Percentiles rank a stretch among this genome's conserved stretches.
These are phyloP conservation scores for Sporothrix sp. DNA, from an alignment of 2,329 filamentous ascomycete genomes.

Conservation along the genomic window DNA sequence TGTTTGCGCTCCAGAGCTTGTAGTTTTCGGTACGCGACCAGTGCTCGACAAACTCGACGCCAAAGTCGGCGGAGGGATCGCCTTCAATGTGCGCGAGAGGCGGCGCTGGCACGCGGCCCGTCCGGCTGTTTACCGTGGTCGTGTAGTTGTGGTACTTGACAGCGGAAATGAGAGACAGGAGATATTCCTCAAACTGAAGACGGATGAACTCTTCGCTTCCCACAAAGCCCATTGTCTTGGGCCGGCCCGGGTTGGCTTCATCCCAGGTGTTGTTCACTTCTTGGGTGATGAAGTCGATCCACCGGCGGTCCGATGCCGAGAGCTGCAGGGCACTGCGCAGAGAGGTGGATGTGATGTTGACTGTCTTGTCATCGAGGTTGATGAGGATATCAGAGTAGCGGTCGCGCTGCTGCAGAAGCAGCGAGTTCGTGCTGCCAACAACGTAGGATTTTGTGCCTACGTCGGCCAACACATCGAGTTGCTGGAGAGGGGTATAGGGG, in stretches of 20 bases:
- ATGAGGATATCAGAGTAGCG: constrained; percentile 94
- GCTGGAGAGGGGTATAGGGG: constrained; percentile 91
- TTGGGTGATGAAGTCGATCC: constrained; percentile 93
- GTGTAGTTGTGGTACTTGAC: constrained; percentile 80
- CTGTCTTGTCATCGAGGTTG: constrained; percentile 81
- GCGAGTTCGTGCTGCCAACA: constrained; percentile 90
- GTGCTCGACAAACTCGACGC: constrained; percentile 70
- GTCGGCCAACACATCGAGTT: constrained; percentile 83
- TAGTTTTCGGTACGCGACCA: constrained; percentile 90
- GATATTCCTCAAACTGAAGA: constrained; percentile 93
- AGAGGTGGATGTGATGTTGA: constrained; percentile 74
- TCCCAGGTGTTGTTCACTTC: constrained; percentile 97
- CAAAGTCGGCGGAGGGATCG: constrained; percentile 78
- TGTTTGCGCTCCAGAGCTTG: constrained; percentile 70
- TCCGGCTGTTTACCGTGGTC: constrained; percentile 47
- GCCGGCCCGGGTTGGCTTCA: constrained; percentile 73
- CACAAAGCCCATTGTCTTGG: constrained; percentile 90
- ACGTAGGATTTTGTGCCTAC: constrained; percentile 94
- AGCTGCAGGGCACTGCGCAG: constrained; percentile 66
- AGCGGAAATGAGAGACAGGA: constrained; percentile 76
- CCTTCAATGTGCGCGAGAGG: constrained; percentile 61
- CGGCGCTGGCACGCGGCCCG: constrained; percentile 22
- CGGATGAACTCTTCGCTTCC: constrained; percentile 97
- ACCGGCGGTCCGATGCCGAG: constrained; percentile 79
- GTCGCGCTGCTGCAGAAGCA: constrained; percentile 88